Conservation (phyloP, 768 basidiomycete genomes). For the Chalciporus piperatus region DNA sequence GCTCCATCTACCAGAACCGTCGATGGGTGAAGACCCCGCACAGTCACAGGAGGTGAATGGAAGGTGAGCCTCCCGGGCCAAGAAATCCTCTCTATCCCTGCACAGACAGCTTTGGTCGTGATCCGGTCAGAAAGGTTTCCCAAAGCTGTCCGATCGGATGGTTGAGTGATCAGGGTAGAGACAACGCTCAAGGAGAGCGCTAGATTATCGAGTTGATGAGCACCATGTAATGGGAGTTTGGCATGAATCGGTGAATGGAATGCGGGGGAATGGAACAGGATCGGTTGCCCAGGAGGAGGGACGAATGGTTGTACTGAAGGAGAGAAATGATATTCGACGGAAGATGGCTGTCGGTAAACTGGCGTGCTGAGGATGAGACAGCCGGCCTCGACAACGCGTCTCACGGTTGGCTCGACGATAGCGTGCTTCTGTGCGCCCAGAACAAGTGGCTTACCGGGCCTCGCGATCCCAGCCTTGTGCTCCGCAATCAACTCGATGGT, state of each 20-base stretch:
- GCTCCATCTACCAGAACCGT: conserved; percentile 86
- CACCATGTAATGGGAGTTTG: conserved; percentile 67
- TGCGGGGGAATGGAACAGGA: conserved; percentile 42
- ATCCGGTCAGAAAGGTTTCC: conserved; percentile 31
- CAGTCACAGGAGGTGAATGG: conserved; percentile 33
- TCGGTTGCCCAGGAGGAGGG: conserved; percentile 40
- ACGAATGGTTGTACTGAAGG: conserved; percentile 27
- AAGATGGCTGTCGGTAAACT: conserved; percentile 36
- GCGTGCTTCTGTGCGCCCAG: conserved; percentile 60
- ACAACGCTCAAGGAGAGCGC: conserved; percentile 63
- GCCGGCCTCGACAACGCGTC: conserved; percentile 42
- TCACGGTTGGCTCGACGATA: conserved; percentile 46
- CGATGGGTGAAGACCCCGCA: conserved; percentile 20
- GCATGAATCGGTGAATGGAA: conserved; percentile 46
- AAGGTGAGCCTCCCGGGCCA: conserved; percentile 91
- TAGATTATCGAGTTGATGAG: conserved; percentile 86
- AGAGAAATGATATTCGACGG: conserved; percentile 33
- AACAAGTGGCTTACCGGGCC: conserved; percentile 58
- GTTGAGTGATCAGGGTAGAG: conserved; percentile 49
- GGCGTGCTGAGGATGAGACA: conserved; percentile 34
- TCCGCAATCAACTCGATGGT: conserved; percentile 70
- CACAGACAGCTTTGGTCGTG: conserved; percentile 44
- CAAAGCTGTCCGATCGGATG: conserved; percentile 26
- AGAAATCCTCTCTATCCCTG: conserved; percentile 54
- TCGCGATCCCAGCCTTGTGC: conserved; percentile 83